These are phyloP conservation scores for Aspergillus wentii DNA, from an alignment of 495 filamentous ascomycete species.

Conservation along the genomic window DNA sequence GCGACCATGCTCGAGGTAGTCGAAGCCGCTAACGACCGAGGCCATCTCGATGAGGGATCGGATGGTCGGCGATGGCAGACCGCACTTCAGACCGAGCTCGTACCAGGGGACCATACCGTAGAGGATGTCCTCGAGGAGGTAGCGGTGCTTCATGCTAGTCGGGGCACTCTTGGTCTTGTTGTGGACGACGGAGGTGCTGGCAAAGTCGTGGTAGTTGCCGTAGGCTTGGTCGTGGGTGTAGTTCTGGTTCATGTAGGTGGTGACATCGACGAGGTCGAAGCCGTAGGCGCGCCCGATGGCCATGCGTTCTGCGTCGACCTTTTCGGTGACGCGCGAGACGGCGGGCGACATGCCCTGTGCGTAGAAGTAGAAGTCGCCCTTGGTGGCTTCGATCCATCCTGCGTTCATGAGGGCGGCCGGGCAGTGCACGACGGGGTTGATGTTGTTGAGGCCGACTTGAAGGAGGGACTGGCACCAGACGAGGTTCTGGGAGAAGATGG, in stretches of 20 bases:
- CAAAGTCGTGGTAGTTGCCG: slow-evolving; percentile 13
- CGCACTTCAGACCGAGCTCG: slow-evolving; percentile 12
- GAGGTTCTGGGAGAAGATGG: slow-evolving; percentile 12
- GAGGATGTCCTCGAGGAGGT: slow-evolving; percentile 12
- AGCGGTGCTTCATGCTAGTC: slow-evolving; percentile 10
- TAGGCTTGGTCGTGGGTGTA: slow-evolving; percentile 10
- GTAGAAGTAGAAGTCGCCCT: slow-evolving; percentile 17
- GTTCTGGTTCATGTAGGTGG: slow-evolving; percentile 16
- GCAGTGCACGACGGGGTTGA: slow-evolving; percentile 16
- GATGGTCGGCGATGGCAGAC: slow-evolving; percentile 14
- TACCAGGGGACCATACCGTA: slow-evolving; percentile 15
- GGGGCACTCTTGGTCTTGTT: slow-evolving; percentile 17
- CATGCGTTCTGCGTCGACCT: slow-evolving; percentile 11
- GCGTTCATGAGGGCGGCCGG: slow-evolving; percentile 16
- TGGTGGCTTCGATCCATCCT: slow-evolving; percentile 16
- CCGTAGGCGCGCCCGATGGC: slow-evolving; percentile 13
- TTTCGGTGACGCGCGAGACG: slow-evolving; percentile 13
- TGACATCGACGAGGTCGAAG: slow-evolving; percentile 10
- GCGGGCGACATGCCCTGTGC: slow-evolving; percentile 15
- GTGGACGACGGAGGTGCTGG: slow-evolving; percentile 11
- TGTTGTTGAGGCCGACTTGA: slow-evolving; percentile 14
- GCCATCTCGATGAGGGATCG: slow-evolving; percentile 14
- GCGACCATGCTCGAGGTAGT: slow-evolving; percentile 87
- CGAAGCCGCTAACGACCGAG: slow-evolving; percentile 36
- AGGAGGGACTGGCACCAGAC: slow-evolving; percentile 12